These are phyloP conservation scores for Letharia lupina DNA, from an alignment of 495 filamentous ascomycete genomes.

Conservation along the genomic window DNA sequence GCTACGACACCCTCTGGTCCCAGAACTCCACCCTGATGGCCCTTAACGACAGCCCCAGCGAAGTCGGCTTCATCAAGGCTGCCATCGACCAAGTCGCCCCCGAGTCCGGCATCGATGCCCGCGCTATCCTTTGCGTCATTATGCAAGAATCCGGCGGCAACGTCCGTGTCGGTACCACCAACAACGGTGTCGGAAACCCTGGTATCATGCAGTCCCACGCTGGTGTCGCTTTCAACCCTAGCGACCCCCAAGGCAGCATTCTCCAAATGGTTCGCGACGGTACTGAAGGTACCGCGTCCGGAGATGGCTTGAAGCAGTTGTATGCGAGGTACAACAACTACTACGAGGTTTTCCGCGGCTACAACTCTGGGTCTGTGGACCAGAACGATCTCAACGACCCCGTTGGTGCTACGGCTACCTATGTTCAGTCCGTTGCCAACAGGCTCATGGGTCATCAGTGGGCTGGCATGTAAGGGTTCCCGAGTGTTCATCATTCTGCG, in stretches of 20 bases:
- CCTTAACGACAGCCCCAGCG: constrained; percentile 20
- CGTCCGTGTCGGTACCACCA: constrained; percentile 34
- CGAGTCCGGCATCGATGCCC: constrained; percentile 28
- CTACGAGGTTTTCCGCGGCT: constrained; percentile 34
- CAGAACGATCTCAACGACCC: constrained; percentile 9
- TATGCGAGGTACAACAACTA: constrained; percentile 20
- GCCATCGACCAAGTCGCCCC: constrained; percentile 28
- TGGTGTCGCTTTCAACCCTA: constrained; percentile 17
- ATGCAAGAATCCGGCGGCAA: constrained; percentile 40
- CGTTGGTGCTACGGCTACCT: constrained; percentile 12
- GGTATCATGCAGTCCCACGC: constrained; percentile 37
- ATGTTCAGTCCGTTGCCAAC: constrained; percentile 16
- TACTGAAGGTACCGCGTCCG: constrained; percentile 30
- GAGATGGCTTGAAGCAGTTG: constrained; percentile 33
- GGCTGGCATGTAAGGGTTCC: constrained; percentile 8
- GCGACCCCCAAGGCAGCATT: constrained; percentile 24
- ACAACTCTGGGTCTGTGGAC: constrained; percentile 18
- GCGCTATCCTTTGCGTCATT: constrained; percentile 35
- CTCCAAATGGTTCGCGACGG: constrained; percentile 34
- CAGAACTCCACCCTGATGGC: constrained; percentile 19
- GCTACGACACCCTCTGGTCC: constrained; percentile 15
- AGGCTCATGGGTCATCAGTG: constrained; percentile 17
- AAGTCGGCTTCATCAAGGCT: constrained; percentile 25
- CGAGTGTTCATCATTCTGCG: background rate
- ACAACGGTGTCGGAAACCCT: constrained; percentile 34